phyloP scores from a whole-genome alignment of 2,329 filamentous ascomycete species.

The Kalmusia sp. region DNA sequence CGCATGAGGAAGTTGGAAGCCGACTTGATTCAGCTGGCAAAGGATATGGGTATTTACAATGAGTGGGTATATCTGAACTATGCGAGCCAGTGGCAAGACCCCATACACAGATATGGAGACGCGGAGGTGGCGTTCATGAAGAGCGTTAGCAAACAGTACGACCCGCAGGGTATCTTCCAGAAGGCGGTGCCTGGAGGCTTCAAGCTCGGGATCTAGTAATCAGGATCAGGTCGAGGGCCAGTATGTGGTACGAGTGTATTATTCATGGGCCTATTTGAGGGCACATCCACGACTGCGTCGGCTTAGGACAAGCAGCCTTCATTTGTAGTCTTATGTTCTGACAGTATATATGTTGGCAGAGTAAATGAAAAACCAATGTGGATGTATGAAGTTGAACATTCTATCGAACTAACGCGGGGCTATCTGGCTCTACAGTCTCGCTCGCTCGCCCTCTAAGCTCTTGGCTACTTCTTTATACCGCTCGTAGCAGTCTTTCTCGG shows the following conservation, averaged over 20 bases:
- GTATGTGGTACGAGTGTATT: no score
- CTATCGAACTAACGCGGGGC: no score
- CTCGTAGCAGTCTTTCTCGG: conserved; percentile 39
- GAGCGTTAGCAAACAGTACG: conserved; percentile 42
- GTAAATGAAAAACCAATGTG: no score
- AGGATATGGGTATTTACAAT: conserved; percentile 22
- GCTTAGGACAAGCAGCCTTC: no score
- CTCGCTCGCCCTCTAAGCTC: conserved; percentile 15
- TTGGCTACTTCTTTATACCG: conserved; percentile 31
- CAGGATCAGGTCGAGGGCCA: no score
- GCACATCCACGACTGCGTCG: no score
- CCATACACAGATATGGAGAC: conserved; percentile 40
- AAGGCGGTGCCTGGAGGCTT: conserved; percentile 44
- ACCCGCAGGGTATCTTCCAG: conserved; percentile 45
- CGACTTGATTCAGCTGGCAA: conserved; percentile 15
- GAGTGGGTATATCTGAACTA: conserved; percentile 45
- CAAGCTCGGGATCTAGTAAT: conserved; percentile 27
- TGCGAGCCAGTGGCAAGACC: conserved; percentile 45
- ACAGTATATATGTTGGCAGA: no score
- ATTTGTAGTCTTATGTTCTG: no score
- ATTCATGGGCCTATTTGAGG: no score
- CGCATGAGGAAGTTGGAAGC: conserved; percentile 19
- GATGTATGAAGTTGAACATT: no score
- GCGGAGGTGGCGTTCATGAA: conserved; percentile 34
- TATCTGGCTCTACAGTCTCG: conserved; percentile 17